A percentile compares a stretch with the other conserved stretches of the same genome.
Conservation (phyloP, 345 rosid genomes). For the Orychophragmus violaceus region DNA sequence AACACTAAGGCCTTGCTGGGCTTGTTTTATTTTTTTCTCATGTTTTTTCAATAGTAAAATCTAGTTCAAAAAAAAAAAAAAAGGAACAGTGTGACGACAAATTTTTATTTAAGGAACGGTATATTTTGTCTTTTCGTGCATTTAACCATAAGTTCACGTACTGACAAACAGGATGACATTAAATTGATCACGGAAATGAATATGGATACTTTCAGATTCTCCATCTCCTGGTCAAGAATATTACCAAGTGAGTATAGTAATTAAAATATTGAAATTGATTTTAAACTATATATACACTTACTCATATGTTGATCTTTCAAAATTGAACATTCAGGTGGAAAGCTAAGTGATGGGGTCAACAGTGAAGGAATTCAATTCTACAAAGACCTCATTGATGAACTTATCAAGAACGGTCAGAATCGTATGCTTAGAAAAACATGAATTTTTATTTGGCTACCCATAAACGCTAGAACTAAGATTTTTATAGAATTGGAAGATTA, state of each 20-base stretch:
- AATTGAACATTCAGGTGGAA: constrained; percentile 29
- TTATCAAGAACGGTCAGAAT: constrained; percentile 29
- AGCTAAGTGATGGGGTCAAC: constrained; percentile 34
- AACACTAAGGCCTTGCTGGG: no score
- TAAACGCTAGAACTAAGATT: no score
- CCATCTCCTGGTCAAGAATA: constrained; percentile 42
- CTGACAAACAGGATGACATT: constrained; percentile 34
- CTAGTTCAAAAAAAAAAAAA: no score
- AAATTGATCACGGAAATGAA: constrained; percentile 30
- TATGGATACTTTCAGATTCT: constrained; percentile 36
- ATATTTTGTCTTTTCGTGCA: background rate
- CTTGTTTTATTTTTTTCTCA: no score
- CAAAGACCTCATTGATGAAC: constrained; percentile 42
- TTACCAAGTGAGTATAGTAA: constrained; percentile 36
- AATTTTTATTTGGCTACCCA: no score
- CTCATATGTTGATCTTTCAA: background rate
- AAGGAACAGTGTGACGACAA: no score
- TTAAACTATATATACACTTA: background rate
- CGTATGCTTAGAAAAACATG: no score
- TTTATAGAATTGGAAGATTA: no score
- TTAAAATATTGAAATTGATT: no score
- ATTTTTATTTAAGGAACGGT: no score
- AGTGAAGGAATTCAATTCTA: constrained; percentile 37
- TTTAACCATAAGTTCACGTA: background rate
- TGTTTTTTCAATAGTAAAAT: no score